Conservation (phyloP, 2,329 filamentous ascomycete genomes). For the Penicillium olsonii region DNA sequence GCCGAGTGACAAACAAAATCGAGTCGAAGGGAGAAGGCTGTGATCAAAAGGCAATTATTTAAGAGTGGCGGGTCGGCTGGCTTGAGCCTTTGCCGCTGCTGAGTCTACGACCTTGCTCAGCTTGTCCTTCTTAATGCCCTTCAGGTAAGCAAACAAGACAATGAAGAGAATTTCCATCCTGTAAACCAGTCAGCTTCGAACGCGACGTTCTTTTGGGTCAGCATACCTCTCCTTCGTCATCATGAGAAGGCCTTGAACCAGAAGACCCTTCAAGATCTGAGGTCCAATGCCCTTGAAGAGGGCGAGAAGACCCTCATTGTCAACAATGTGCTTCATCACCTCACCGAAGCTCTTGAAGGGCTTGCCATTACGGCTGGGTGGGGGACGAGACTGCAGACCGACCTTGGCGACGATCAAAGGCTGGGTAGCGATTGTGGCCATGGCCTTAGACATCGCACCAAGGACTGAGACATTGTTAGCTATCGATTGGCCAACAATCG, state of each 20-base stretch:
- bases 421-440: conserved; percentile 90
- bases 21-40: conserved; percentile 11
- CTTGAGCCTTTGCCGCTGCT: conserved; percentile 63
- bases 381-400: conserved; percentile 89
- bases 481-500: not conserved
- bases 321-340: conserved; percentile 90
- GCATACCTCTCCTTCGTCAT: conserved; percentile 93
- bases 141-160: conserved; percentile 79
- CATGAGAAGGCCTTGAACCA: conserved; percentile 96
- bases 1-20: conserved; percentile 17
- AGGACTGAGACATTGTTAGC: conserved; percentile 61
- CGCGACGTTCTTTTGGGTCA: not conserved
- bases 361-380: conserved; percentile 78
- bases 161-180: conserved; percentile 89
- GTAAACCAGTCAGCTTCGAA: conserved; percentile 11
- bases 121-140: conserved; percentile 68
- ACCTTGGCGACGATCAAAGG: conserved; percentile 98
- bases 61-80: conserved; percentile 48
- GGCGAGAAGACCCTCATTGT: conserved; percentile 79
- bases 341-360: conserved; percentile 92
- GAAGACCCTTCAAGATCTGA: conserved; percentile 85
- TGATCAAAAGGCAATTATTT: conserved; percentile 42
- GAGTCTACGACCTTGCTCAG: conserved; percentile 67
- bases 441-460: conserved; percentile 86
- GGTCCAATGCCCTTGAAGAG: conserved; percentile 97